Evolutionary conservation across 2,329 filamentous ascomycete genomes (phyloP).

Genomic region (Fusarium pseudocircinatum): DNA sequence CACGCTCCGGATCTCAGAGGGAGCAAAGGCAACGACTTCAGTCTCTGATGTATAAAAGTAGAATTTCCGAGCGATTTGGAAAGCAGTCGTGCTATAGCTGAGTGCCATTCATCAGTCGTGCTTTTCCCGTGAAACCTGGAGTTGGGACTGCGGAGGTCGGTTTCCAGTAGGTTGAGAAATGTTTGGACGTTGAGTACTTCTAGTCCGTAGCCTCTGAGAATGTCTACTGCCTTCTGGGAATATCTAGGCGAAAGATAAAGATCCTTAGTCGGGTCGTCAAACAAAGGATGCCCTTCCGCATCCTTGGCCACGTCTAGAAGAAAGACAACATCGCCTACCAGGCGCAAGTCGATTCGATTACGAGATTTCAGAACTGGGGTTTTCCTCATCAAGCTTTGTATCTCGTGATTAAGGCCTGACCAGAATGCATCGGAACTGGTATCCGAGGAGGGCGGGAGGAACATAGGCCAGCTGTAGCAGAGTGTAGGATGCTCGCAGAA

Average conservation of each 20-base stretch:
- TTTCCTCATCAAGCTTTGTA: neutral
- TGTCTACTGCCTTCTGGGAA: neutral
- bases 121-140: accelerated
- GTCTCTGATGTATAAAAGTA: too few species aligned
- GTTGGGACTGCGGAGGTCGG: neutral
- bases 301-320: too few species aligned
- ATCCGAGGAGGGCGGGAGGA: neutral
- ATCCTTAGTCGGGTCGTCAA: conserved; percentile 7
- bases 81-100: neutral
- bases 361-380: conserved; percentile 4
- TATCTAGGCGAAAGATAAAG: conserved; percentile 11
- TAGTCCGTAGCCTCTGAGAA: conserved; percentile 10
- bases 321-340: neutral
- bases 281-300: neutral
- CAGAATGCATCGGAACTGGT: conserved; percentile 6
- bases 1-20: neutral
- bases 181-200: accelerated
- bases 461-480: conserved; percentile 21
- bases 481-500: conserved; percentile 24
- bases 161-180: neutral
- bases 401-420: neutral
- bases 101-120: neutral
- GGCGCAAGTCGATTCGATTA: neutral
- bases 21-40: conserved; percentile 10
- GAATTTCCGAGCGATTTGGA: too few species aligned